Base-by-base conservation (phyloP, 2,329 filamentous ascomycete species). In the Cladobotryum mycophilum region DNA sequence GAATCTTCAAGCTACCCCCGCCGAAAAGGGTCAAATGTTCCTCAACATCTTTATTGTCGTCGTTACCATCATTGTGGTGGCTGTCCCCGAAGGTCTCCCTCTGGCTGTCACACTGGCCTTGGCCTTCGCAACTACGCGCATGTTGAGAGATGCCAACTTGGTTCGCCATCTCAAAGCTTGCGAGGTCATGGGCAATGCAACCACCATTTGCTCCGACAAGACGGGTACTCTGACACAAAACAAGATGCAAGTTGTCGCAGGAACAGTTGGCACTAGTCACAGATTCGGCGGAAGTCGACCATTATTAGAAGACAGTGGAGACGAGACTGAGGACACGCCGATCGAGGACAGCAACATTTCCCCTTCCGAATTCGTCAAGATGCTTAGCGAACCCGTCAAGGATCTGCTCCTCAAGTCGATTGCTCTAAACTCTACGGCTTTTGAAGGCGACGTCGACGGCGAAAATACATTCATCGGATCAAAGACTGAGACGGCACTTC, bases 121-220 rank as follows among this genome's bases (percentile, higher is more conserved):
- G 41, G 86, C 86, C 9, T 89, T 89, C 65, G 86, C 86, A 4
- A 89, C 86, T 1, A 88, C 82, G 11, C 80, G 84, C 49, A 89
- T 89, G 86, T 69, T 89, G 52, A 85, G 81, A 59, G 86, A 89
- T 66, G 86, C 87, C 69, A 89, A 89, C 60, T 70, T 90, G 52
- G 86, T 89, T 41, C 82, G 86, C 35, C 84, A 89, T 51, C 75
- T 90, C 51, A 86, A 87, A 61, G 85, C 86, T 18, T 89, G 86
- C 60, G 86, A 89, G 66, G 88, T 88, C 42, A 89, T 89, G 86
- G 86, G 86, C 47, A 89, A 88, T 61, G 86, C 85, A 6, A 87
- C 84, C 1, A 82, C 80, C 0, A 84, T 85, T 46, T 85, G 82
- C 67, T 84, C 81, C 1, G 82, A 85, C 69, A 85, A 85, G 67